Percentiles rank a stretch among this genome's conserved stretches.
Conservation (phyloP, 2,329 filamentous ascomycete species). For the Alternaria novae-zelandiae region DNA sequence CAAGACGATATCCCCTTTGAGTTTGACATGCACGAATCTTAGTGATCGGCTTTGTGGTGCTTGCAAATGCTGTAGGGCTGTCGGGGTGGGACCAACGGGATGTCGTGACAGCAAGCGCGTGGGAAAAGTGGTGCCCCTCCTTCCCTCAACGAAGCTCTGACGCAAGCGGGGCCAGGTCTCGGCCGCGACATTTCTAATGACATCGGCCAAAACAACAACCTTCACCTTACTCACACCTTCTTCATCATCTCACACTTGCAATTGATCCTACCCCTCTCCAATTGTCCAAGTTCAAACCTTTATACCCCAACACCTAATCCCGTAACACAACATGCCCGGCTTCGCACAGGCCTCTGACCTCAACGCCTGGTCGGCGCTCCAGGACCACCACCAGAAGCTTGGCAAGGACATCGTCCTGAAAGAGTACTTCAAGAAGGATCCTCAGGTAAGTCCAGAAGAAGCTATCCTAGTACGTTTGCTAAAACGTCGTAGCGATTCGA, state of each 20-base stretch:
- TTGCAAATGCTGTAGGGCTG: background rate
- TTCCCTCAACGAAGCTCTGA: slow-evolving; percentile 27
- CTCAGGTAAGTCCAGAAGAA: slow-evolving; percentile 46
- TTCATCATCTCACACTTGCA: slow-evolving; percentile 18
- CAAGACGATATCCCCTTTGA: slow-evolving; percentile 41
- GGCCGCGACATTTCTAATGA: slow-evolving; percentile 22
- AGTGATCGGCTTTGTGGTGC: slow-evolving; percentile 34
- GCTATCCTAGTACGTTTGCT: slow-evolving; percentile 1
- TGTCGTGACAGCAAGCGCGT: slow-evolving; percentile 17
- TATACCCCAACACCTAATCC: slow-evolving; percentile 27
- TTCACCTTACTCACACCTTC: slow-evolving; percentile 18
- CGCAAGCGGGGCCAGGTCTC: slow-evolving; percentile 30
- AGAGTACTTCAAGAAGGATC: slow-evolving; percentile 88
- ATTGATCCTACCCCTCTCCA: slow-evolving; percentile 15
- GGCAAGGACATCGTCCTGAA: slow-evolving; percentile 92
- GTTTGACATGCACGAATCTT: slow-evolving; percentile 19
- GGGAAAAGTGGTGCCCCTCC: slow-evolving; percentile 22
- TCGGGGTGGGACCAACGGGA: slow-evolving; percentile 32
- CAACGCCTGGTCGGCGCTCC: slow-evolving; percentile 86
- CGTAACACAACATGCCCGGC: slow-evolving; percentile 56
- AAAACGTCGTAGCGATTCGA: slow-evolving; percentile 70
- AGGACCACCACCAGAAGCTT: slow-evolving; percentile 84
- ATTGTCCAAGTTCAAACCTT: slow-evolving; percentile 11
- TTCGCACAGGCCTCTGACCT: slow-evolving; percentile 88
- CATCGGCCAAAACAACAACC: slow-evolving; percentile 14